Percentiles rank a stretch among this genome's conserved stretches.
Conservation (phyloP, 495 filamentous ascomycete species). For the Aspergillus incahuasiensis region DNA sequence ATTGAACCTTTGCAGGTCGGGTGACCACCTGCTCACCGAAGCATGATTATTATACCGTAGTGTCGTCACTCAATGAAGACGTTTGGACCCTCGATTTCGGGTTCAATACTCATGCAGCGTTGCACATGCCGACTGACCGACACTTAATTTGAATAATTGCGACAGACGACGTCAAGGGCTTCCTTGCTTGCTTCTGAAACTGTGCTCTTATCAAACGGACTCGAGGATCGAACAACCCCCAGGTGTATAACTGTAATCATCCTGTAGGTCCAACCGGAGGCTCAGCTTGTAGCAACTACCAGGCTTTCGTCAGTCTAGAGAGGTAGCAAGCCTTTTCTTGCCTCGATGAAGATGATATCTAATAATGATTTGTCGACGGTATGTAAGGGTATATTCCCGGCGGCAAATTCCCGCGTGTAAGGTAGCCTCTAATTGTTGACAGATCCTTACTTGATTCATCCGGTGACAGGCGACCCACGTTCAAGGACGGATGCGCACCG, state of each 20-base stretch:
- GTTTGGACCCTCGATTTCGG: not conserved
- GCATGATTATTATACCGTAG: not conserved
- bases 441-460: constrained; percentile 6
- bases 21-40: not conserved
- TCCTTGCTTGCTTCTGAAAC: no score
- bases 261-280: no score
- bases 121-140: not conserved
- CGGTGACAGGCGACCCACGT: constrained; percentile 1
- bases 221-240: not conserved
- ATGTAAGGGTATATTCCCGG: not conserved
- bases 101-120: not conserved
- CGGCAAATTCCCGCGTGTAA: not conserved
- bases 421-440: not conserved
- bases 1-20: not conserved
- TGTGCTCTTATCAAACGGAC: no score
- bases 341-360: not conserved
- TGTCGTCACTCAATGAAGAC: not conserved
- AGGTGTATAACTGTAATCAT: no score
- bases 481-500: no score
- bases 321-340: not conserved
- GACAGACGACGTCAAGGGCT: no score
- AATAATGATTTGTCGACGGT: not conserved
- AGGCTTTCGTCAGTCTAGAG: not conserved
- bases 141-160: not conserved
- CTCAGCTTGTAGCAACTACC: not conserved